Base-by-base conservation (phyloP, 2,329 filamentous ascomycete genomes). In the Ophiosphaerella herpotricha region DNA sequence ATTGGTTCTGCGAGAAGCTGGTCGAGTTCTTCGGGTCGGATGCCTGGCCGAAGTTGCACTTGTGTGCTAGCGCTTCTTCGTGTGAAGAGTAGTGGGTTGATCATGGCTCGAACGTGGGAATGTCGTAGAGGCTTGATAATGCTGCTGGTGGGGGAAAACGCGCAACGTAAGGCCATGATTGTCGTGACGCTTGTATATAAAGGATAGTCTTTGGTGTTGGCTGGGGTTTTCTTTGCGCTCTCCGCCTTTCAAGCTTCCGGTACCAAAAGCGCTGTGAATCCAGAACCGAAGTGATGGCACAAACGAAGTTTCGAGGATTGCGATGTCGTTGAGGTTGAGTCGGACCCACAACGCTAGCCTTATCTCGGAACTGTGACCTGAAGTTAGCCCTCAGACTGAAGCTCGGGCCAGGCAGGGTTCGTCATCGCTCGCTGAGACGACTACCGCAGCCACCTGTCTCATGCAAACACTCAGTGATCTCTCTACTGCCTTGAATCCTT, bases 1-100 rank as follows among this genome's bases (percentile, higher is more conserved):
- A 83, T 87, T 18, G 92, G 91, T 52, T 82, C 81, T 13, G 84
- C 80, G 46, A 93, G 84, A 29, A 78, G 67, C 29, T 69, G 50
- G 16, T 76, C 67, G 13, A 78, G 56, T 21, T 73, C 62, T 37
- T 59, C 55, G 23, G 62, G 58, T 40, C 60, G 50, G 13, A 65
- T 55, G n/a, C 60, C 55, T 41, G 34, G 40, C 26, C 36, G 48
- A 40, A 50, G 36, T 13, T 11, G 50, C 14, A 48, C 40, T 13
- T 39, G n/a, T 13, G 38, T 21, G 14, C 21, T 4, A 11, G 26
- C 32, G 1, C 14, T n/a, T 32, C 29, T 8, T 16, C 29, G 13
- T 11, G 40, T 29, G 16, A 9, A 43, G 16, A 11, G 40, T 16
- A 12, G 21, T 12, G 8, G 29, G 11, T n/a, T n/a, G 14, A 21